Evolutionary conservation across 2,329 filamentous ascomycete genomes (phyloP).

Genomic region (Epichloe baconii): DNA sequence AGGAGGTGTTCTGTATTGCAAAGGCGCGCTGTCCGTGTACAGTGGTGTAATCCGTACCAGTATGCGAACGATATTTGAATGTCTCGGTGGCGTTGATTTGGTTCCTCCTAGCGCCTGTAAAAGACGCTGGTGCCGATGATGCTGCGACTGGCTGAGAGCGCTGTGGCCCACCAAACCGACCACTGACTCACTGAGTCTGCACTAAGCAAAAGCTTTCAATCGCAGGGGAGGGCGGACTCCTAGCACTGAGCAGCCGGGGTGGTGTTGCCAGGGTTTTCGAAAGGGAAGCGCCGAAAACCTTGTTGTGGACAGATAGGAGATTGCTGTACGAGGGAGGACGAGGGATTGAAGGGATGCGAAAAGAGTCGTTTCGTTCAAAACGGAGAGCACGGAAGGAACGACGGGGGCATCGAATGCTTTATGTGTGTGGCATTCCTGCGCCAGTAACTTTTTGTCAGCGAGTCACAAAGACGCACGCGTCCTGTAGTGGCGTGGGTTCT

Average conservation of each 20-base stretch:
- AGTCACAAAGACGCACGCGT: constrained; percentile 12
- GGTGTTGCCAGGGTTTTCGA: not conserved
- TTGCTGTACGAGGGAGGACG: not conserved
- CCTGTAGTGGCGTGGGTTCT: constrained; percentile 1
- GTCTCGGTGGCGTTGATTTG: not conserved
- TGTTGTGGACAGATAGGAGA: not conserved
- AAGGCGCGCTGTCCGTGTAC: not conserved
- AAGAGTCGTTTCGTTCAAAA: not conserved
- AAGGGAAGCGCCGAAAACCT: not conserved
- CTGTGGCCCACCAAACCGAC: not conserved
- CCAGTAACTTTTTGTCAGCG: not conserved
- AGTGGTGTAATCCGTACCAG: too few species aligned
- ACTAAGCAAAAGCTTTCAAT: not conserved
- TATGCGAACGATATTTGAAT: not conserved
- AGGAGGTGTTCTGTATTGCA: constrained; percentile 2
- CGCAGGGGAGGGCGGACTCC: not conserved
- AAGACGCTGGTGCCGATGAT: not conserved
- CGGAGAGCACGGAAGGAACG: not conserved
- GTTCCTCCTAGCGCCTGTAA: not conserved
- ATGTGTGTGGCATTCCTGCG: not conserved
- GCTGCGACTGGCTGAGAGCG: not conserved
- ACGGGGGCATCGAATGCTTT: not conserved
- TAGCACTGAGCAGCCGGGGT: not conserved
- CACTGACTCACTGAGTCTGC: not conserved
- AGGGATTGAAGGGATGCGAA: not conserved